Evolutionary conservation across 2,329 filamentous ascomycete genomes (phyloP).

Genomic region (Daldinia eschscholtzii): DNA sequence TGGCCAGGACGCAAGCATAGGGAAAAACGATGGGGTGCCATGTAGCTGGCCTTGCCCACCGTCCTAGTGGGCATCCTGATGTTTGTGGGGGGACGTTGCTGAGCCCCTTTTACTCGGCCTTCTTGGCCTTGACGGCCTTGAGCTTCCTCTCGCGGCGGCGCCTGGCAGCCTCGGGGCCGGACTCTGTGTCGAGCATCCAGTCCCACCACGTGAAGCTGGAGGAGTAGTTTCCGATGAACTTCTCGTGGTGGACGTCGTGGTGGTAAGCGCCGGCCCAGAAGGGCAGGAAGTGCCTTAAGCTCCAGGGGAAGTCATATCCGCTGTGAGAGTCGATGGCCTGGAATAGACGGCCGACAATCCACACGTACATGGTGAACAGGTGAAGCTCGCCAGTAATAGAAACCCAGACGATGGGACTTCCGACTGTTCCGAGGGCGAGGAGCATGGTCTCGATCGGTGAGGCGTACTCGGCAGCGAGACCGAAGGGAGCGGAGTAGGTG

Average conservation of each 20-base stretch:
- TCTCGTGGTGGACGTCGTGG: conserved; percentile 97
- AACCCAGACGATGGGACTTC: conserved; percentile 85
- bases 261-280: conserved; percentile 98
- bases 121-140: conserved; percentile 73
- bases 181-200: conserved; percentile 92
- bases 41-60: conserved; percentile 1
- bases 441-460: conserved; percentile 98
- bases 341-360: conserved; percentile 93
- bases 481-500: conserved; percentile 97
- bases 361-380: conserved; percentile 96
- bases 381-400: conserved; percentile 87
- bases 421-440: conserved; percentile 87
- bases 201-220: conserved; percentile 99
- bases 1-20: neutral
- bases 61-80: conserved; percentile 8
- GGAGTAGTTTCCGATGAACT: conserved; percentile 97
- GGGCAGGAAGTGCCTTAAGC: conserved; percentile 91
- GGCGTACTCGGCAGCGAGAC: conserved; percentile 95
- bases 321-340: conserved; percentile 98
- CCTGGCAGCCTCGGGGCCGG: conserved; percentile 87
- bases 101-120: conserved; percentile 69
- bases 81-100: neutral
- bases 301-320: conserved; percentile 99
- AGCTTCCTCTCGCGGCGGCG: conserved; percentile 83
- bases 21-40: conserved; percentile 1